These are phyloP conservation scores for Boletus subparvulus DNA, from an alignment of 768 basidiomycete species.

Conservation along the genomic window DNA sequence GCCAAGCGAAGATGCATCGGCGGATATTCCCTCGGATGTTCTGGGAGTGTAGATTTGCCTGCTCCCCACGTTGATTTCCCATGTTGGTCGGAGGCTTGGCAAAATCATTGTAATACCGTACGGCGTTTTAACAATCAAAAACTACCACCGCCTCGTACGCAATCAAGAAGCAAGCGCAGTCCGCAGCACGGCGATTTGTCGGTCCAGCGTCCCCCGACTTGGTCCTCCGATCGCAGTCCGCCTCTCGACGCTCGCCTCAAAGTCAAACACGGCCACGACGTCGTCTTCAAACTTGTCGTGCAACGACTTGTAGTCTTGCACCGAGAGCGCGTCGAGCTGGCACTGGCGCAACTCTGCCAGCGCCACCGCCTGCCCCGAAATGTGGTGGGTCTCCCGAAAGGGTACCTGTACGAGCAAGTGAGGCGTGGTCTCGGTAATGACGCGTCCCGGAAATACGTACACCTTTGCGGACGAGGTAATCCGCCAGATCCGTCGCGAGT, in stretches of 20 bases:
- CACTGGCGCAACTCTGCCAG: constrained; percentile 82
- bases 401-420: constrained; percentile 62
- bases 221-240: constrained; percentile 91
- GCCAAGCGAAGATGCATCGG: too few species aligned
- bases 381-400: constrained; percentile 98
- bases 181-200: constrained; percentile 81
- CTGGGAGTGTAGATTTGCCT: too few species aligned
- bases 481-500: constrained; percentile 96
- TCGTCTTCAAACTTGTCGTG: constrained; percentile 79
- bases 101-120: neutral
- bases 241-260: constrained; percentile 93
- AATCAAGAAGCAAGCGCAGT: constrained; percentile 43
- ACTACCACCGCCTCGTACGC: neutral
- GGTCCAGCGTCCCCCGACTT: constrained; percentile 75
- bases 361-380: constrained; percentile 95
- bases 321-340: constrained; percentile 76
- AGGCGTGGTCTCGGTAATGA: neutral
- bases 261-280: constrained; percentile 84
- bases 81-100: neutral
- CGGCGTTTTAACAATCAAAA: neutral
- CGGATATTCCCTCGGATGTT: too few species aligned
- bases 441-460: constrained; percentile 46
- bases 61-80: neutral
- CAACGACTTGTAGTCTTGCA: constrained; percentile 77
- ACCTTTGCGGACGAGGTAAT: constrained; percentile 98